A percentile compares a stretch with the other conserved stretches of the same genome.
These are phyloP conservation scores for Vicia sativa DNA, from an alignment of 306 rosid genomes.

Conservation along the genomic window DNA sequence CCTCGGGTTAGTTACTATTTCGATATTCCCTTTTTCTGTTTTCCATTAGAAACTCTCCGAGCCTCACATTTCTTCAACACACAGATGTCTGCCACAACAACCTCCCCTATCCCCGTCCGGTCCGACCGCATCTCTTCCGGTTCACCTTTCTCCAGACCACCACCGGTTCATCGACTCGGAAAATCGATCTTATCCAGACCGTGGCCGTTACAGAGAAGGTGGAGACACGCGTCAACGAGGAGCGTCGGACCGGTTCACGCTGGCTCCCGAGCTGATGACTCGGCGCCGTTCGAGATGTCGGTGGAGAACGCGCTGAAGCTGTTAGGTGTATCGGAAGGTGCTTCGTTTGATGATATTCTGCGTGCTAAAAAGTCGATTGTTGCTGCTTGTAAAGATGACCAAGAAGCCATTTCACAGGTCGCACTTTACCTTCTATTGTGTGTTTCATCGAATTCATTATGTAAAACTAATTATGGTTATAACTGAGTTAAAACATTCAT, in stretches of 20 bases:
- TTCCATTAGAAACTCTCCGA: not conserved
- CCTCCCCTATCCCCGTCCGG: conserved; percentile 71
- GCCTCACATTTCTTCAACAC: conserved; percentile 33
- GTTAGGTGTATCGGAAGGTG: conserved; percentile 91
- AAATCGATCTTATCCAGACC: conserved; percentile 38
- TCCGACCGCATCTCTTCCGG: conserved; percentile 75
- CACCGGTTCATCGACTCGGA: conserved; percentile 44
- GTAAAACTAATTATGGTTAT: no score
- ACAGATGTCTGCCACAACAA: conserved; percentile 58
- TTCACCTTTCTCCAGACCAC: conserved; percentile 50
- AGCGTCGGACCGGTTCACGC: conserved; percentile 60
- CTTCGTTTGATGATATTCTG: conserved; percentile 88
- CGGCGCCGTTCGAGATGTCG: conserved; percentile 87
- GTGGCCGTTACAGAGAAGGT: conserved; percentile 31
- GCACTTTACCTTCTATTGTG: no score
- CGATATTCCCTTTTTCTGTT: not conserved
- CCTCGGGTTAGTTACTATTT: no score
- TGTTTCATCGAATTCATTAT: no score
- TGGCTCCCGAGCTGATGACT: conserved; percentile 79
- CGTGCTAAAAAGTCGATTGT: conserved; percentile 84
- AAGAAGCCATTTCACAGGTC: conserved; percentile 75
- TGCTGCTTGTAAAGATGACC: conserved; percentile 77
- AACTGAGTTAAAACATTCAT: no score
- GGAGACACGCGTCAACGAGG: conserved; percentile 43
- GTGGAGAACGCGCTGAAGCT: conserved; percentile 87